Percentiles rank a stretch among this genome's conserved stretches.
Conservation (phyloP, 2,329 filamentous ascomycete species). For the Fusarium chuoi region DNA sequence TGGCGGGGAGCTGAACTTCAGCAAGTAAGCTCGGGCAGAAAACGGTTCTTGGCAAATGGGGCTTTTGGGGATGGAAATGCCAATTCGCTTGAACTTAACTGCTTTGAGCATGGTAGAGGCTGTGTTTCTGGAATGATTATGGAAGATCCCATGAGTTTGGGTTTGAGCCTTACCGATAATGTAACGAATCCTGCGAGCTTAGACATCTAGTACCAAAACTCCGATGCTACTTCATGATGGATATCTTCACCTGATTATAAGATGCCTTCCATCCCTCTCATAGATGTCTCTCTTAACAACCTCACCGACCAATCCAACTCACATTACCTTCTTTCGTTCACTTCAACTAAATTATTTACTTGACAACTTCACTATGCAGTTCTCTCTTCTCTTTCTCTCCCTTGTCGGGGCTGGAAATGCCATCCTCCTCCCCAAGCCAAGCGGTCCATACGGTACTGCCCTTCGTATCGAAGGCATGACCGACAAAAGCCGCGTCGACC, state of each 20-base stretch:
- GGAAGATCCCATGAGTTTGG: background rate
- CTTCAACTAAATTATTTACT: rapidly evolving
- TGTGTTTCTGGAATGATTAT: background rate
- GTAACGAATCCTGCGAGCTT: background rate
- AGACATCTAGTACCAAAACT: background rate
- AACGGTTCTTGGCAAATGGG: background rate
- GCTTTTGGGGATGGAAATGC: background rate
- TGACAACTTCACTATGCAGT: slow-evolving; percentile 23
- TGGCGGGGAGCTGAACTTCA: background rate
- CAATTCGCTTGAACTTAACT: slow-evolving; percentile 28
- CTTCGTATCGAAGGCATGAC: slow-evolving; percentile 42
- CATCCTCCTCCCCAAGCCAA: slow-evolving; percentile 43
- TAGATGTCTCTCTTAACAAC: rapidly evolving
- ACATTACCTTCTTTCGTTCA: too few relatives aligned
- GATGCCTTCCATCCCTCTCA: background rate
- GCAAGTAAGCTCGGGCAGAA: background rate
- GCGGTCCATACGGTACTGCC: slow-evolving; percentile 47
- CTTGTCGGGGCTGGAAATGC: slow-evolving; percentile 34
- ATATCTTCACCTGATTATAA: background rate
- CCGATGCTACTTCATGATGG: background rate
- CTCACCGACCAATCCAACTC: background rate
- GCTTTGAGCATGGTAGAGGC: background rate
- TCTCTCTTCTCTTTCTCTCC: slow-evolving; percentile 18
- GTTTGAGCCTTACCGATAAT: background rate
- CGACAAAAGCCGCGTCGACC: slow-evolving; percentile 47